Evolutionary conservation across 1,284 basidiomycete genomes (phyloP), one percentile per base, ranked within the genome.

Genomic region (Moesziomyces aphidis): DNA sequence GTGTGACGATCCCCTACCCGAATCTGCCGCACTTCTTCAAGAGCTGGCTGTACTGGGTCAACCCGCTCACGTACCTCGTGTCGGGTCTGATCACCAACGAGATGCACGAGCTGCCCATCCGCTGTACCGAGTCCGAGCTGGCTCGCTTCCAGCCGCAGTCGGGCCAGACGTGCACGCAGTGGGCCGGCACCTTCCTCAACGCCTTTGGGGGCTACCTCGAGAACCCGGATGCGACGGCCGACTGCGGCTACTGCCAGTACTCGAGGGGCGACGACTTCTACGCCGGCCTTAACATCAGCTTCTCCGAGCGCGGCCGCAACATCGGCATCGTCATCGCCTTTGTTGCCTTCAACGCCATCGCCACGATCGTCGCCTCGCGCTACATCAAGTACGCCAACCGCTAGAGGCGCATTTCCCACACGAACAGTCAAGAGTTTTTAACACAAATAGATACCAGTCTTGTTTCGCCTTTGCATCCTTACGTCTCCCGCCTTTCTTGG

Each of bases 141-240:
- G 57, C 64, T 24, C n/a, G 22, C 22, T 92, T 92, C 86, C 85
- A 88, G 68, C 91, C 93, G 0, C 93, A 93, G 0, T 76, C 87
- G 2, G 91, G 91, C 17, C 89, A 93, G 83, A 93, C 90, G 0
- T 95, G 93, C 80, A 73, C 75, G 11, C 76, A 89, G 2, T 95
- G 69, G 71, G 55, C 60, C 1, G 44, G 50, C 7, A 26, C 58
- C 0, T 76, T 73, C 49, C 13, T 77, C 81, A 89, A 91, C 8
- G 78, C 86, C 86, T 5, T 88, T 89, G 73, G 90, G 90, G 94
- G 93, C 0, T 96, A 97, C 85, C 85, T 96, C 36, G 87, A 91
- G 70, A 91, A 95, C 83, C 88, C 89, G 0, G 86, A 87, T 57
- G 91, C 87, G 9, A 91, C 89, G 0, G 60, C 81, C 1, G 53